Conservation (phyloP, 805 yeast genomes). For the Kodamaea jinghongensis region DNA sequence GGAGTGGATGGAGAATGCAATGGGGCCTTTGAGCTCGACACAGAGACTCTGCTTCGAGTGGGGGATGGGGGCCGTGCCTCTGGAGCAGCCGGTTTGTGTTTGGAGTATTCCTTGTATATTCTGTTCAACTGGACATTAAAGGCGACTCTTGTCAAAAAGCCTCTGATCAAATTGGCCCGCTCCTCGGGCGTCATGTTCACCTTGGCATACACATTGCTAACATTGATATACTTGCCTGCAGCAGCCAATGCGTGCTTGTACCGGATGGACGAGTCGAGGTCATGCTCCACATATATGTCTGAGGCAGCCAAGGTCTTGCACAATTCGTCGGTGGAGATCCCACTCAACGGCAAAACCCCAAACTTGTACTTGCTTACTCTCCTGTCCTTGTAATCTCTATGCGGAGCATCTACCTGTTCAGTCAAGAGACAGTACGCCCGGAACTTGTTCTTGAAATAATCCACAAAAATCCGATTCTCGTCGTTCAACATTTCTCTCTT, state of each 20-base stretch:
- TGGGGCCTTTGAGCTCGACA: not conserved
- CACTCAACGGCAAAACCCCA: slow-evolving; percentile 18
- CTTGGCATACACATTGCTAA: not conserved
- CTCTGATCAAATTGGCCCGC: slow-evolving; percentile 40
- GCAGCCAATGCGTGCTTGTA: slow-evolving; percentile 9
- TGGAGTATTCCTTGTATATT: slow-evolving; percentile 44
- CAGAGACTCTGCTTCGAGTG: not conserved
- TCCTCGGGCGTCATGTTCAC: slow-evolving; percentile 29
- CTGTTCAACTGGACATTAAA: slow-evolving; percentile 65
- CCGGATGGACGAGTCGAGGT: not conserved
- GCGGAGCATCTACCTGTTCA: slow-evolving; percentile 38
- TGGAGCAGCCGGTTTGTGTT: slow-evolving; percentile 6
- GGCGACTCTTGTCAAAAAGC: slow-evolving; percentile 52
- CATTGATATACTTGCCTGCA: not conserved
- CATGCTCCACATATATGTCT: slow-evolving; percentile 58
- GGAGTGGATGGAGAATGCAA: too few relatives aligned
- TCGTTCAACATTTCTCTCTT: slow-evolving; percentile 44
- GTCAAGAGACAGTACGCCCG: slow-evolving; percentile 57
- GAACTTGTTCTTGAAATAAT: slow-evolving; percentile 65
- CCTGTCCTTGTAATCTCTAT: slow-evolving; percentile 23
- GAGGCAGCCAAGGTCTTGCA: slow-evolving; percentile 39
- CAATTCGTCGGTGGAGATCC: slow-evolving; percentile 16
- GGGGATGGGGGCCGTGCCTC: slow-evolving; percentile 2
- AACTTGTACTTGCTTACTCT: slow-evolving; percentile 21
- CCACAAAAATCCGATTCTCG: slow-evolving; percentile 63